These are phyloP conservation scores for Fomitopsis palustris DNA, from an alignment of 1,284 basidiomycete genomes.

Conservation along the genomic window DNA sequence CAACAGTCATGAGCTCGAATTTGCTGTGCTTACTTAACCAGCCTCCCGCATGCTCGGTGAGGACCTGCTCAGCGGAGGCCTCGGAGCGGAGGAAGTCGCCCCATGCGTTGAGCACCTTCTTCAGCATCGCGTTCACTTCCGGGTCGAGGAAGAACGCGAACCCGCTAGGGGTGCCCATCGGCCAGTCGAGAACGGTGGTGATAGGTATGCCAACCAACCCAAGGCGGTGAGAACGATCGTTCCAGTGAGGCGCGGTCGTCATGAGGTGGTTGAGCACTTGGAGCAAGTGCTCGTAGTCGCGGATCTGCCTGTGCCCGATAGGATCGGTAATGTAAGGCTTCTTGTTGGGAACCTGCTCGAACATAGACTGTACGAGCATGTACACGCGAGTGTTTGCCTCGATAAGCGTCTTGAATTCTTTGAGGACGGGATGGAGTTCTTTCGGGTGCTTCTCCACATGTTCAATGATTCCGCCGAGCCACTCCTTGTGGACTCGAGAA, in stretches of 20 bases:
- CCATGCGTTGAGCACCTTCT: conserved; percentile 43
- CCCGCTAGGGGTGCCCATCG: conserved; percentile 44
- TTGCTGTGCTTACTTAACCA: conserved; percentile 37
- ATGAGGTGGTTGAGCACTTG: conserved; percentile 40
- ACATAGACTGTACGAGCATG: conserved; percentile 39
- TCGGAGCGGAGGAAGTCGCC: conserved; percentile 43
- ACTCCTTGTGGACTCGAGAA: conserved; percentile 5
- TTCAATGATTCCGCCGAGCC: conserved; percentile 11
- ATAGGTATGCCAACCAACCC: conserved; percentile 41
- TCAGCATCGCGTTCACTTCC: conserved; percentile 36
- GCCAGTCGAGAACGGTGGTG: conserved; percentile 43
- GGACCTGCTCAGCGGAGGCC: conserved; percentile 34
- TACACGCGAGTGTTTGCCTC: conserved; percentile 33
- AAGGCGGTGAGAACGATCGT: conserved; percentile 17
- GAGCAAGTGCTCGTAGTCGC: conserved; percentile 42
- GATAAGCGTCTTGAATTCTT: conserved; percentile 35
- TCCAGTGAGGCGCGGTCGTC: conserved; percentile 34
- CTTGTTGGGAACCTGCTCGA: conserved; percentile 25
- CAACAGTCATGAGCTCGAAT: neutral
- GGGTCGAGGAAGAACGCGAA: conserved; percentile 41
- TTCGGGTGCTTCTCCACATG: conserved; percentile 9
- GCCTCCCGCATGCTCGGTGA: conserved; percentile 33
- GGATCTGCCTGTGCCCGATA: conserved; percentile 22
- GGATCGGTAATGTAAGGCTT: conserved; percentile 11
- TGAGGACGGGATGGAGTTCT: conserved; percentile 25